A percentile compares a stretch with the other conserved stretches of the same genome.
Evolutionary conservation across 495 filamentous ascomycete genomes (phyloP).

Genomic region (Penicillium antarcticum): DNA sequence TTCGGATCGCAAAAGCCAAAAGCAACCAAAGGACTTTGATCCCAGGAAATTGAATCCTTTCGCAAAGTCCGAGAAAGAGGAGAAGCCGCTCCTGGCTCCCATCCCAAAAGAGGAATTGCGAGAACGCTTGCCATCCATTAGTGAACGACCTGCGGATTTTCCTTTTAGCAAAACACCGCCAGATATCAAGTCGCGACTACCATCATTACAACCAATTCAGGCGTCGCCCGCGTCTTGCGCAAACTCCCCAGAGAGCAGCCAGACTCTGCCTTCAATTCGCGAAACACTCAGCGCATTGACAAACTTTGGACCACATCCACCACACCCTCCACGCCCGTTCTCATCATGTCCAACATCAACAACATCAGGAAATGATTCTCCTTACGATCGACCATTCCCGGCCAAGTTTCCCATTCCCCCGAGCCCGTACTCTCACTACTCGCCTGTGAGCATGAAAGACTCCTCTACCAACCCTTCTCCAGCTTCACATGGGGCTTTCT

Average conservation of each 20-base stretch:
- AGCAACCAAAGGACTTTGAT: neutral
- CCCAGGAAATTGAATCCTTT: neutral
- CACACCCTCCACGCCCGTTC: conserved; percentile 14
- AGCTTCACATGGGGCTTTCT: conserved; percentile 29
- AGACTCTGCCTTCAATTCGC: conserved; percentile 43
- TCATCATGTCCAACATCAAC: conserved; percentile 20
- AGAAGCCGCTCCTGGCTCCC: neutral
- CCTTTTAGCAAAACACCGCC: conserved; percentile 2
- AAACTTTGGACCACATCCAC: conserved; percentile 14
- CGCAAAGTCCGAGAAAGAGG: neutral
- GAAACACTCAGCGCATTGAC: conserved; percentile 33
- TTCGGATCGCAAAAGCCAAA: conserved; percentile 5
- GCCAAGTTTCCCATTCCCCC: conserved; percentile 29
- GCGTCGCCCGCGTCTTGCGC: conserved; percentile 15
- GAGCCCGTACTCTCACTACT: conserved; percentile 39
- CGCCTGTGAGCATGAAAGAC: conserved; percentile 39
- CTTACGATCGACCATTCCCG: conserved; percentile 28
- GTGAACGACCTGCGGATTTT: neutral
- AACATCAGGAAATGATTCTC: conserved; percentile 35
- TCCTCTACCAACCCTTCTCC: conserved; percentile 39
- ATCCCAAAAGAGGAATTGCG: neutral
- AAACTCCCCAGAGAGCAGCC: conserved; percentile 38
- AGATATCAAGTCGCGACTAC: conserved; percentile 5
- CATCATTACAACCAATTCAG: conserved; percentile 12
- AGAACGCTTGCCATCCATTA: conserved; percentile 1